Evolutionary conservation across 257 asterid species (phyloP), one percentile per base, ranked within the genome.

Genomic region (Echites panduratus): DNA sequence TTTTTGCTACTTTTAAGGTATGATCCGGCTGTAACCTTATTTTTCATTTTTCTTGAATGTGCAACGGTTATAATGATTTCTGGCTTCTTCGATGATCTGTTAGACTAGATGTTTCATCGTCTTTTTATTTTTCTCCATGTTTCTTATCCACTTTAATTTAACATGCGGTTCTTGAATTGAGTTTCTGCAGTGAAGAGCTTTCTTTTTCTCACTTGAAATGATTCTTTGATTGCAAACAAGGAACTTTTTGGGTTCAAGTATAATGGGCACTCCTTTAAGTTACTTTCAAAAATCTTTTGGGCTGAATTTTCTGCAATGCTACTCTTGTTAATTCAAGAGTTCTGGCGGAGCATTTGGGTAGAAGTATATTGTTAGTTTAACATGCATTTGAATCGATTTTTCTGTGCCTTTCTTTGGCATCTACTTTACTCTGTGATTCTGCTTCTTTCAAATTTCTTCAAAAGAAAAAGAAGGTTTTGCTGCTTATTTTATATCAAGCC

Each of bases 1-100:
- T 27, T 65, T 79, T 82, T 72, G 77, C 82, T 65, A 83, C 79
- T 76, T 76, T 66, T 47, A 67, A 76, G 90, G 86, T 84, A 75
- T 59, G 85, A 75, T 77, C 73, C 58, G 72, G 81, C 80, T 70
- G 70, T 66, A 40, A 72, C 57, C 58, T 45, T 27, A 27, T 44
- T 62, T 6, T 44, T 68, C 41, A 52, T 48, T 47, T 74, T 27
- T 44, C 20, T 71, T 64, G 67, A 70, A 77, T 78, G 85, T 71
- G 24, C 68, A 26, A 65, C 63, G 61, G 70, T 14, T 63, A 11
- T 14, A 62, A 8, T 29, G 53, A 29, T 47, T 75, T 72, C 66
- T 67, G 62, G 66, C 75, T 78, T 76, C 44, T 63, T 68, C 63
- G 87, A 70, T 88, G 80, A 78, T 82, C 75, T 84, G 79, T 53